A percentile compares a stretch with the other conserved stretches of the same genome.
These are phyloP conservation scores for Nicotiana knightiana DNA, from an alignment of 257 asterid species.

Conservation along the genomic window DNA sequence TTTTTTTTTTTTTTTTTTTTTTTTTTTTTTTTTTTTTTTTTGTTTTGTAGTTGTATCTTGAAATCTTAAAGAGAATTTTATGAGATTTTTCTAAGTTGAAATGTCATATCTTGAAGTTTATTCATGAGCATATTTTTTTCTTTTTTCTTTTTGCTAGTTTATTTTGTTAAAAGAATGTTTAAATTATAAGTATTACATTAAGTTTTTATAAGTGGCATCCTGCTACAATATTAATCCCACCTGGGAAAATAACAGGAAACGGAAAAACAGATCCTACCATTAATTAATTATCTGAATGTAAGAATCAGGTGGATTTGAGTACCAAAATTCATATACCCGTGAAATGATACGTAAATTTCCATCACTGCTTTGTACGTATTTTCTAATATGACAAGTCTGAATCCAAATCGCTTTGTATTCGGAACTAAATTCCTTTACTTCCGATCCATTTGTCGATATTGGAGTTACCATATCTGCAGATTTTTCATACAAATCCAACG, in stretches of 20 bases:
- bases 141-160: no score
- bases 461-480: constrained; percentile 82
- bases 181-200: no score
- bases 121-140: no score
- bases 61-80: no score
- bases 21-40: no score
- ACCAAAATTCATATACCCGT: constrained; percentile 80
- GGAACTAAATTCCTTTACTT: constrained; percentile 60
- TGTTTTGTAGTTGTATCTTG: no score
- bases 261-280: constrained; percentile 67
- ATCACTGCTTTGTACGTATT: constrained; percentile 70
- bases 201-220: no score
- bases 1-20: no score
- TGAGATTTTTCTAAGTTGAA: no score
- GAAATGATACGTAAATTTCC: constrained; percentile 67
- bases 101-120: no score
- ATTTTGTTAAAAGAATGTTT: no score
- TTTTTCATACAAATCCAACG: constrained; percentile 30
- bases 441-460: constrained; percentile 33
- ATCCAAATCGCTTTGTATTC: constrained; percentile 46
- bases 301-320: constrained; percentile 57
- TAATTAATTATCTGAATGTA: constrained; percentile 35
- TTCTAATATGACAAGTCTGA: constrained; percentile 40
- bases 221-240: constrained; percentile 32
- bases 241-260: constrained; percentile 66